Percentiles rank a stretch among this genome's conserved stretches.
These are phyloP conservation scores for Mortierella sp. DNA, from an alignment of 371 early-diverging fungal species.

Conservation along the genomic window DNA sequence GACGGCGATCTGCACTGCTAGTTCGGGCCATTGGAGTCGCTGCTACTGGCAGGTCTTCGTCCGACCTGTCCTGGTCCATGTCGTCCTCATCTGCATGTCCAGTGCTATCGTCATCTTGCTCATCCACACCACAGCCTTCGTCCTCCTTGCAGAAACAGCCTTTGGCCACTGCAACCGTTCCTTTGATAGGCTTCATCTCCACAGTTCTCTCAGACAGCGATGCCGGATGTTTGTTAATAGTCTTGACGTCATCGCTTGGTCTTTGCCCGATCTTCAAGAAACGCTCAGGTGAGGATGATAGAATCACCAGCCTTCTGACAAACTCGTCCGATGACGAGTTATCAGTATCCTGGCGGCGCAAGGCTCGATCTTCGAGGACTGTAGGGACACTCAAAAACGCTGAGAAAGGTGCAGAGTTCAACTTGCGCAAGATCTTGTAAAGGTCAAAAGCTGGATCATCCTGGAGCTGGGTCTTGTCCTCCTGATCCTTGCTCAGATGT, in stretches of 20 bases:
- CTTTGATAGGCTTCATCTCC: slow-evolving; percentile 98
- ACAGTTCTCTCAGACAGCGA: slow-evolving; percentile 54
- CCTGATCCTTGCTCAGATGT: not conserved
- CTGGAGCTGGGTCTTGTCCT: not conserved
- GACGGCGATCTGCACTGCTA: not conserved
- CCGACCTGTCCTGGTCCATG: slow-evolving; percentile 53
- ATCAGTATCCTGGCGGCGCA: not conserved
- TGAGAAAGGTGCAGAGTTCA: slow-evolving; percentile 93
- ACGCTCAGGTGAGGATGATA: slow-evolving; percentile 88
- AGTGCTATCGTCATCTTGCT: slow-evolving; percentile 32
- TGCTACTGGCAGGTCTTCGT: not conserved
- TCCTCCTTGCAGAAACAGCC: slow-evolving; percentile 58
- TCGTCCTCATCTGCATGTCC: slow-evolving; percentile 58
- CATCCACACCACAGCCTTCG: slow-evolving; percentile 45
- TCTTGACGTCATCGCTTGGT: slow-evolving; percentile 26
- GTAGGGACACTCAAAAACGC: slow-evolving; percentile 69
- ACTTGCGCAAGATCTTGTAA: slow-evolving; percentile 74
- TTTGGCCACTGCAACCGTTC: slow-evolving; percentile 74
- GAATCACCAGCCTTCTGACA: slow-evolving; percentile 37
- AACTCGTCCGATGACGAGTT: slow-evolving; percentile 1
- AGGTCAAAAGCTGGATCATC: slow-evolving; percentile 58
- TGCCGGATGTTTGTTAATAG: not conserved
- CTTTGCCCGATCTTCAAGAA: slow-evolving; percentile 73
- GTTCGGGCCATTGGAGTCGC: not conserved
- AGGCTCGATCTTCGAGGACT: slow-evolving; percentile 4